Conservation (phyloP, 2,329 filamentous ascomycete genomes). For the Apiospora arundinis region DNA sequence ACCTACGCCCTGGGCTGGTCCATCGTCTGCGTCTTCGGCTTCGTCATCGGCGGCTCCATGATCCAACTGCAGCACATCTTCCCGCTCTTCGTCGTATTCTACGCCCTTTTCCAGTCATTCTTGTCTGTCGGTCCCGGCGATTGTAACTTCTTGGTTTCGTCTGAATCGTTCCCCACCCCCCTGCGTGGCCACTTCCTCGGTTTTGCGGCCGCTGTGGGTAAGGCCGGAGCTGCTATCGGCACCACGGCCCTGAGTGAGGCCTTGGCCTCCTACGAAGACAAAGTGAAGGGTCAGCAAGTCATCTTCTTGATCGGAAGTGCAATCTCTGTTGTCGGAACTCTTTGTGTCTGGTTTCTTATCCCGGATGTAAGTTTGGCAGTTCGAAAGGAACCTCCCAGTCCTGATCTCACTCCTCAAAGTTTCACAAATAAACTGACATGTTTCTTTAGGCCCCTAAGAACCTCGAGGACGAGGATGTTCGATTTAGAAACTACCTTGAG, state of each 20-base stretch:
- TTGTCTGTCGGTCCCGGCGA: constrained; percentile 58
- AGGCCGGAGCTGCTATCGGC: constrained; percentile 57
- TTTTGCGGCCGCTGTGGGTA: constrained; percentile 57
- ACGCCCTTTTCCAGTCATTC: constrained; percentile 56
- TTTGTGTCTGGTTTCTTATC: constrained; percentile 20
- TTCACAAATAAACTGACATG: neutral
- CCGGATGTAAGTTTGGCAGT: neutral
- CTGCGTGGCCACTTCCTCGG: constrained; percentile 58
- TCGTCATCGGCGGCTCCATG: constrained; percentile 58
- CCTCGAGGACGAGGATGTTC: constrained; percentile 32
- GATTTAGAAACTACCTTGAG: constrained; percentile 31
- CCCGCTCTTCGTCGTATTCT: constrained; percentile 58
- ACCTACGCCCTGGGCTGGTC: constrained; percentile 58
- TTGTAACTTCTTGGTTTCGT: constrained; percentile 56
- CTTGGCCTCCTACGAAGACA: constrained; percentile 7
- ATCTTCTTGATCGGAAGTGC: constrained; percentile 16
- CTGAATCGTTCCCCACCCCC: constrained; percentile 58
- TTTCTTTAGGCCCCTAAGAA: constrained; percentile 27
- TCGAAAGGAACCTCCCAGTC: neutral
- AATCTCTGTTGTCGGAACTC: constrained; percentile 14
- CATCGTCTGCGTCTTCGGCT: constrained; percentile 57
- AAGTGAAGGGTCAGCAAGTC: constrained; percentile 16
- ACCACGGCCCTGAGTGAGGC: constrained; percentile 36
- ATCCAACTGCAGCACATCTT: constrained; percentile 54
- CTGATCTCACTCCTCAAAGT: no score